These are phyloP conservation scores for Podospora australis DNA, from an alignment of 495 filamentous ascomycete species.

Conservation along the genomic window DNA sequence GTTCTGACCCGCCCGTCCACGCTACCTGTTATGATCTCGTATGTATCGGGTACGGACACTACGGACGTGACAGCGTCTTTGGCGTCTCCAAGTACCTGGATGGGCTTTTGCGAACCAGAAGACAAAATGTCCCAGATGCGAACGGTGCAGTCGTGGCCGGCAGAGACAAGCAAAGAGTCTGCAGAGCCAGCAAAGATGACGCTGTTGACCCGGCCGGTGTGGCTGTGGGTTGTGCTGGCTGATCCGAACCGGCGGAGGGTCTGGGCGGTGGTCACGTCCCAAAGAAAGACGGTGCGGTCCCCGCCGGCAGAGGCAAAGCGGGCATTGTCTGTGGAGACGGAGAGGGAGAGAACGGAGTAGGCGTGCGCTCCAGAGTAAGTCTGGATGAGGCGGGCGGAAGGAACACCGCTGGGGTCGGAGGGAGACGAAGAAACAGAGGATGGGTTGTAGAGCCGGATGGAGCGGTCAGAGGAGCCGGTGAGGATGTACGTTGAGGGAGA, in stretches of 20 bases:
- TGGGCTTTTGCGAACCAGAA: slow-evolving; percentile 52
- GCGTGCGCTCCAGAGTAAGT: slow-evolving; percentile 78
- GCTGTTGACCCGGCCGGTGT: slow-evolving; percentile 65
- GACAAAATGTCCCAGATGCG: slow-evolving; percentile 76
- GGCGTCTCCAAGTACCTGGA: slow-evolving; percentile 75
- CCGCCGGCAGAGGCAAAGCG: slow-evolving; percentile 78
- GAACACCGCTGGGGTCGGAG: slow-evolving; percentile 31
- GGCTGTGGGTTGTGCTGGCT: slow-evolving; percentile 42
- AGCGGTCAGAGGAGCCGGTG: slow-evolving; percentile 79
- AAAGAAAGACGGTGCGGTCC: slow-evolving; percentile 83
- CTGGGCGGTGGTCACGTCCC: slow-evolving; percentile 77
- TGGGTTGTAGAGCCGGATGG: slow-evolving; percentile 74
- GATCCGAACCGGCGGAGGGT: slow-evolving; percentile 67
- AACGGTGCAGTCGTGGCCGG: slow-evolving; percentile 75
- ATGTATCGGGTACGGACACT: slow-evolving; percentile 34
- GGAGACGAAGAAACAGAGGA: slow-evolving; percentile 36
- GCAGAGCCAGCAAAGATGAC: slow-evolving; percentile 69
- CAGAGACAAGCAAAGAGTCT: slow-evolving; percentile 64
- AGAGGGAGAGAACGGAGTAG: slow-evolving; percentile 79
- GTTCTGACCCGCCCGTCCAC: slow-evolving; percentile 79
- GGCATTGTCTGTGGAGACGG: slow-evolving; percentile 69
- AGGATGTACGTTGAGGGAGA: slow-evolving; percentile 69
- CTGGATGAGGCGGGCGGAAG: slow-evolving; percentile 58
- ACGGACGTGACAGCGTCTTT: slow-evolving; percentile 66
- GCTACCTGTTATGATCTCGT: slow-evolving; percentile 63